These are phyloP conservation scores for Penicillium fimorum DNA, from an alignment of 495 filamentous ascomycete species.

Conservation along the genomic window DNA sequence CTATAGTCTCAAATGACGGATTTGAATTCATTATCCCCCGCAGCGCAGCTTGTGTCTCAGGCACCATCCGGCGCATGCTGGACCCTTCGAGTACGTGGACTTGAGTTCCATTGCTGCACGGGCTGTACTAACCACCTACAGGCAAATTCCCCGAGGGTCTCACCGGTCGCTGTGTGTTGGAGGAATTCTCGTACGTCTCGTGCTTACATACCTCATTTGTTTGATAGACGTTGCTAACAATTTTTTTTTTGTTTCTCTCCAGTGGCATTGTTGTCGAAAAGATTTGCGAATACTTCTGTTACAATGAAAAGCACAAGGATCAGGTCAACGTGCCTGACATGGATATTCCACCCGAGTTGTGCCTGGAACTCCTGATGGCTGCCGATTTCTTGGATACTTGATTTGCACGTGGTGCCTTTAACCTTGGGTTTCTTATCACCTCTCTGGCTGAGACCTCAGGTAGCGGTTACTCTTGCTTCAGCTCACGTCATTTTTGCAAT, in stretches of 20 bases:
- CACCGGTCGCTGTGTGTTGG: conserved; percentile 63
- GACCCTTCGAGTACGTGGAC: conserved; percentile 64
- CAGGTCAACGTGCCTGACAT: conserved; percentile 81
- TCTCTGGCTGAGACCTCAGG: background rate
- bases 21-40: conserved; percentile 86
- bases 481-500: background rate
- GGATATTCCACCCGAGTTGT: conserved; percentile 75
- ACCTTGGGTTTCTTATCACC: background rate
- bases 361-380: conserved; percentile 77
- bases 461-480: background rate
- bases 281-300: conserved; percentile 88
- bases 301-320: conserved; percentile 79
- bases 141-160: conserved; percentile 69
- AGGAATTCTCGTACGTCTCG: conserved; percentile 66
- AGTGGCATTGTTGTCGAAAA: conserved; percentile 85
- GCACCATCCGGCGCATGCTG: conserved; percentile 80
- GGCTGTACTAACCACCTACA: conserved; percentile 28
- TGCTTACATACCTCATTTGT: background rate
- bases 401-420: conserved; percentile 17
- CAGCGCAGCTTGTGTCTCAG: conserved; percentile 70
- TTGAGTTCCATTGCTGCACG: conserved; percentile 5
- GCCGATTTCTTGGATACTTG: conserved; percentile 68
- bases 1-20: conserved; percentile 80
- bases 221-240: conserved; percentile 2
- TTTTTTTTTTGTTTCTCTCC: conserved; percentile 4